Conservation (phyloP, 192 early-diverging fungal species). For the Backusella mclennaniae region DNA sequence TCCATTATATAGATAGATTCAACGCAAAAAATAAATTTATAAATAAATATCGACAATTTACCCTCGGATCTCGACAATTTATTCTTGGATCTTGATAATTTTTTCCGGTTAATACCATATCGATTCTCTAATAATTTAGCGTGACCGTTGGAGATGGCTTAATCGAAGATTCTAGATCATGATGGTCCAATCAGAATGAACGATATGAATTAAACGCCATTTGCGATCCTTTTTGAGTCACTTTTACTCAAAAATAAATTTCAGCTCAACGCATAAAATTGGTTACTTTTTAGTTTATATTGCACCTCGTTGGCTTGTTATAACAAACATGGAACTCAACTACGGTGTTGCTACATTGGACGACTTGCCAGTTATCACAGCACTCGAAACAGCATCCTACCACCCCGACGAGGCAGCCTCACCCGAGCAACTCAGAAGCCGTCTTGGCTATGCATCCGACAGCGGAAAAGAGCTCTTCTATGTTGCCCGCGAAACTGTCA, state of each 20-base stretch:
- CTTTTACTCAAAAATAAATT: background rate
- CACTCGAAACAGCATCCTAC: slow-evolving; percentile 30
- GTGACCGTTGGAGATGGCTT: too few species aligned
- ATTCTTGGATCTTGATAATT: too few species aligned
- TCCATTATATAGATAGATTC: too few species aligned
- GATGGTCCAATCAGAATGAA: too few species aligned
- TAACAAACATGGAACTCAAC: background rate
- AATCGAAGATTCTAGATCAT: too few species aligned
- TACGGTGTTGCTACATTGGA: background rate
- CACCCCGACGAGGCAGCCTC: slow-evolving; percentile 47
- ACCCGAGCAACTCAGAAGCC: slow-evolving; percentile 35
- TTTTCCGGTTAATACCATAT: too few species aligned
- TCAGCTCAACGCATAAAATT: background rate
- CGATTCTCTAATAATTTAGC: too few species aligned
- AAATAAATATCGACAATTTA: too few species aligned
- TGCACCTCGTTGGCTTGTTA: background rate
- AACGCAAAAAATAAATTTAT: too few species aligned
- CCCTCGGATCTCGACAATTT: too few species aligned
- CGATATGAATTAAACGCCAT: too few species aligned
- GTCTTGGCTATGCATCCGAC: slow-evolving; percentile 37
- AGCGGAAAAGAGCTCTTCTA: slow-evolving; percentile 34
- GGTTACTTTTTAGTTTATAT: background rate
- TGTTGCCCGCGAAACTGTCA: slow-evolving; percentile 24
- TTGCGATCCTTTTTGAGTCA: background rate
- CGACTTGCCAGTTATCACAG: slow-evolving; percentile 13